Evolutionary conservation across 257 asterid genomes (phyloP).

Genomic region (Oldenlandia corymbosa): DNA sequence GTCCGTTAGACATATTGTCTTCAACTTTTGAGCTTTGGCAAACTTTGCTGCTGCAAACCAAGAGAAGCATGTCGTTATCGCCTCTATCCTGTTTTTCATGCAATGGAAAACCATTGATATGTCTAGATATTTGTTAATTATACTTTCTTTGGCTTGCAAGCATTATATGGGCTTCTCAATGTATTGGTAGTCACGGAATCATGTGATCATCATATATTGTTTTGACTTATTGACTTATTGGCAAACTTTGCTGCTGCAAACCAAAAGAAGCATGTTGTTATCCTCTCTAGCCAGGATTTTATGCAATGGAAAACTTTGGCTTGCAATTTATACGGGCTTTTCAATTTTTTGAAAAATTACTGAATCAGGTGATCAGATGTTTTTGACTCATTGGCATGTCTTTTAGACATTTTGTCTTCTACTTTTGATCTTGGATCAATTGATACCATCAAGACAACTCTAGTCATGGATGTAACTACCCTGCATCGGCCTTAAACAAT

Average conservation of each 20-base stretch:
- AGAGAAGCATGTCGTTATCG: constrained; percentile 60
- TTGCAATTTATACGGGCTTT: background rate
- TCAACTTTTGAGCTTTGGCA: no score
- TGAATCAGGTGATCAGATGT: no score
- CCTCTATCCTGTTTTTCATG: constrained; percentile 91
- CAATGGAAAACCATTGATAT: constrained; percentile 70
- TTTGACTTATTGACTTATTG: no score
- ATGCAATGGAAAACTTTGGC: constrained; percentile 52
- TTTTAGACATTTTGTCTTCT: no score
- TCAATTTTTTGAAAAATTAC: background rate
- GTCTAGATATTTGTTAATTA: constrained; percentile 52
- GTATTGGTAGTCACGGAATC: background rate
- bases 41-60: constrained; percentile 66
- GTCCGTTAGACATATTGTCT: no score
- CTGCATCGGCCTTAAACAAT: background rate
- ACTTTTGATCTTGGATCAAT: no score
- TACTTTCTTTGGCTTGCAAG: background rate
- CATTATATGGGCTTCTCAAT: background rate
- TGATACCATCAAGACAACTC: no score
- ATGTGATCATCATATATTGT: no score
- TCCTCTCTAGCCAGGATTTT: constrained; percentile 94
- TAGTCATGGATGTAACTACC: no score
- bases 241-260: constrained; percentile 67
- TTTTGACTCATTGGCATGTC: no score
- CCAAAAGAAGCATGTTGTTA: constrained; percentile 59